Evolutionary conservation across 345 rosid species (phyloP).

Genomic region (Acer saccharum): DNA sequence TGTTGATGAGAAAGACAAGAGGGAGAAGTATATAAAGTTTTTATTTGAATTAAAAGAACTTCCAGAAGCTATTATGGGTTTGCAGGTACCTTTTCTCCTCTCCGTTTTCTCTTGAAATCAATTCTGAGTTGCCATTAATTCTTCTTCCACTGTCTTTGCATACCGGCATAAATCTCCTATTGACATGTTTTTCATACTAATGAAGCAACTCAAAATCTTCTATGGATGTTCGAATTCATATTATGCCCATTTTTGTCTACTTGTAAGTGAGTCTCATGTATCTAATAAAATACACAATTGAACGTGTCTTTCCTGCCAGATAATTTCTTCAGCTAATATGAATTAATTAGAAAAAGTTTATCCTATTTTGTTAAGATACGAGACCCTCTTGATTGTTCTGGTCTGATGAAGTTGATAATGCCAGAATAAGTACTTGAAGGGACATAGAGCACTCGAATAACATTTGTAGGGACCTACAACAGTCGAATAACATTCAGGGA

Average conservation of each 20-base stretch:
- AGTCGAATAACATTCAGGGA: conserved; percentile 7
- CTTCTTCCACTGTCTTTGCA: background rate
- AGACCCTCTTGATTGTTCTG: conserved; percentile 11
- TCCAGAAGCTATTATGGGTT: conserved; percentile 90
- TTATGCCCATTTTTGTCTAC: background rate
- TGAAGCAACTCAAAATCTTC: conserved; percentile 3
- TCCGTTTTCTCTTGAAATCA: background rate
- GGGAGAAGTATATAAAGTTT: conserved; percentile 85
- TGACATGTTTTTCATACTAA: background rate
- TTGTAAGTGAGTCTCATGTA: background rate
- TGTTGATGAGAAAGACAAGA: conserved; percentile 97
- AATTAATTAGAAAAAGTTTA: background rate
- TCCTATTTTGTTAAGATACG: background rate
- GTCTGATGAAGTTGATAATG: conserved; percentile 4
- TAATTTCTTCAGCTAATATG: conserved; percentile 1
- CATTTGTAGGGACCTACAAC: conserved; percentile 2
- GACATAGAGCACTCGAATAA: conserved; percentile 6
- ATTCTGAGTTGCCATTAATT: conserved; percentile 7
- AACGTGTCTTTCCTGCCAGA: conserved; percentile 10
- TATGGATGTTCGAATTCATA: background rate
- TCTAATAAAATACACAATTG: background rate
- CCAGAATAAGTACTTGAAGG: background rate
- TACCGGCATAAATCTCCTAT: background rate
- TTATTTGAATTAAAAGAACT: conserved; percentile 79
- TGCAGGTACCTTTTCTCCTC: conserved; percentile 59